Conservation (phyloP, 2,329 filamentous ascomycete species). For the Diaporthe caulivora region DNA sequence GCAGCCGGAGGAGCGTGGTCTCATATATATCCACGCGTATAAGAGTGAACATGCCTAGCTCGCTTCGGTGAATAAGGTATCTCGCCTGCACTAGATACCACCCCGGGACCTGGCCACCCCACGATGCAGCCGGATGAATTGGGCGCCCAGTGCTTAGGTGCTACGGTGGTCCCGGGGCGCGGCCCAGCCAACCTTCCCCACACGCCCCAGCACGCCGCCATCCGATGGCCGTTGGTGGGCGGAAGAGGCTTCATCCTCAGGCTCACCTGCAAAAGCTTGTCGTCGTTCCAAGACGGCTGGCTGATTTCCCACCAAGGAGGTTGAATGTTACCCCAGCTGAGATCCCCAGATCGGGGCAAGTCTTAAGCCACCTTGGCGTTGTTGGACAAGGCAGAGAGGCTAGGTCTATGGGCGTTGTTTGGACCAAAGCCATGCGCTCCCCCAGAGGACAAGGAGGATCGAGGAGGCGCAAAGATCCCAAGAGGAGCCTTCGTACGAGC, state of each 20-base stretch:
- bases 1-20: slow-evolving; percentile 2
- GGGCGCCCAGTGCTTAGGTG: slow-evolving; percentile 14
- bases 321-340: slow-evolving; percentile 17
- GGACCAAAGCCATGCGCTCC: slow-evolving; percentile 12
- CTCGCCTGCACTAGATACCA: slow-evolving; percentile 2
- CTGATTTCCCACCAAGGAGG: slow-evolving; percentile 29
- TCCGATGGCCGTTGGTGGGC: slow-evolving; percentile 10
- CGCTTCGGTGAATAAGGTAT: slow-evolving; percentile 21
- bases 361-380: slow-evolving; percentile 18
- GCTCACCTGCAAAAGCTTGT: slow-evolving; percentile 25
- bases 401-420: neutral
- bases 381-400: slow-evolving; percentile 9
- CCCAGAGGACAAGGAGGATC: slow-evolving; percentile 15
- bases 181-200: slow-evolving; percentile 24
- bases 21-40: slow-evolving; percentile 23
- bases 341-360: slow-evolving; percentile 11
- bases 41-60: slow-evolving; percentile 5
- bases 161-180: neutral
- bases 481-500: neutral
- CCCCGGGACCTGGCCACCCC: slow-evolving; percentile 9
- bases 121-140: slow-evolving; percentile 28
- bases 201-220: slow-evolving; percentile 16
- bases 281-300: slow-evolving; percentile 24
- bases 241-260: slow-evolving; percentile 3
- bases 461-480: neutral